Evolutionary conservation across 805 yeast species (phyloP).

Genomic region (Starmerella khaoyaiensis): DNA sequence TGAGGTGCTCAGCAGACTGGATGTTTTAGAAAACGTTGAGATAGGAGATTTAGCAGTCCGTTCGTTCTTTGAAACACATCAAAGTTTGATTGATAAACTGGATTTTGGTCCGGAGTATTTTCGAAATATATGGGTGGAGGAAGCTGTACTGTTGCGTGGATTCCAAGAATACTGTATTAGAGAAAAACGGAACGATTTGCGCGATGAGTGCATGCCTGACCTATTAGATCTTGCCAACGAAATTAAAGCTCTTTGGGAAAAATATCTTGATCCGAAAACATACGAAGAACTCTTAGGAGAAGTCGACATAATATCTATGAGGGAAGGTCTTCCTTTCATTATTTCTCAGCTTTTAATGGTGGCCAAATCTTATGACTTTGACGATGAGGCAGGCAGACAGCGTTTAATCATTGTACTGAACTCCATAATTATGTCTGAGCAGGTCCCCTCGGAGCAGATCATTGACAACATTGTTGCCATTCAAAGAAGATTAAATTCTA

Average conservation of each 20-base stretch:
- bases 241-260: slow-evolving; percentile 43
- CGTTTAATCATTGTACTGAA: slow-evolving; percentile 50
- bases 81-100: slow-evolving; percentile 49
- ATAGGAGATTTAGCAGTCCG: slow-evolving; percentile 57
- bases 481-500: slow-evolving; percentile 35
- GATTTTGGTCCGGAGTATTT: slow-evolving; percentile 46
- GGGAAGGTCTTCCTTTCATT: slow-evolving; percentile 47
- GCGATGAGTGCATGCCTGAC: slow-evolving; percentile 68
- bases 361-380: slow-evolving; percentile 63
- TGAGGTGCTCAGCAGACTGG: slow-evolving; percentile 56
- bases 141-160: slow-evolving; percentile 56
- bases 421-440: slow-evolving; percentile 33
- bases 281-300: slow-evolving; percentile 46
- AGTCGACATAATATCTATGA: slow-evolving; percentile 28
- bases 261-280: slow-evolving; percentile 23
- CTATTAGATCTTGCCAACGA: slow-evolving; percentile 54
- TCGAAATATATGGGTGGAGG: slow-evolving; percentile 58
- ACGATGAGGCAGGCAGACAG: slow-evolving; percentile 84
- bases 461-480: slow-evolving; percentile 42
- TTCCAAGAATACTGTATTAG: slow-evolving; percentile 49
- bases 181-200: slow-evolving; percentile 38
- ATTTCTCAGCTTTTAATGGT: slow-evolving; percentile 58
- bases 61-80: slow-evolving; percentile 46
- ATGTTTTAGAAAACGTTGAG: slow-evolving; percentile 47
- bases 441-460: slow-evolving; percentile 39